Base-by-base conservation (phyloP, 225 moss, liverwort and hornwort genomes). In the Sphagnum contortum region DNA sequence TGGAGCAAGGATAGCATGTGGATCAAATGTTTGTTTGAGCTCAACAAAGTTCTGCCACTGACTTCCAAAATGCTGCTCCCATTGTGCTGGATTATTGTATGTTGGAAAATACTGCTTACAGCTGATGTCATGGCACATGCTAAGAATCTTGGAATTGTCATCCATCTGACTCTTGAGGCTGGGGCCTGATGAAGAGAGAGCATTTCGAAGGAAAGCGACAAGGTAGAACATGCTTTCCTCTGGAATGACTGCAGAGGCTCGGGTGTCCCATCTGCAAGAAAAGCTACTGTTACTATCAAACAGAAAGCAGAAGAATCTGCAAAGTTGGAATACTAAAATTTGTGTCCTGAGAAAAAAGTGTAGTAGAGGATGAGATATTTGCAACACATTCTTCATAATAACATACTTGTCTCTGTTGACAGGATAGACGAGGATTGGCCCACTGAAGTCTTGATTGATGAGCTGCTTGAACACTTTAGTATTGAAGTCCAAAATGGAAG, bases 201-300 rank as follows among this genome's bases (percentile, higher is more conserved):
- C 77, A 29, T 75, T 72, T 62, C 77, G 71, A 12, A 79, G 67
- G 57, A 81, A 77, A 0, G 77, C 64, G 8, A 88, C 88, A 65
- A 82, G 75, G 76, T 84, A 90, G 68, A 90, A 90, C 1, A 82
- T 60, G 3, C 82, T 77, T 6, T 82, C 76, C 59, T 80, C 80
- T 0, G 76, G 84, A 48, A 80, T 53, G 3, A 64, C 64, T 4
- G 82, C 84, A 8, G 84, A 79, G 12, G 79, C 60, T 66, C 71
- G 69, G 1, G 5, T 59, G 53, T 90, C 84, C 87, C 87, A 90
- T 55, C 89, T 89, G 66, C 47, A 65, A 11, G 65, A 46, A 47
- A 62, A 3, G 44, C 47, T 48, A 52, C 52, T 29, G 52, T 52
- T 52, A 52, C 7, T 52, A 52, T 52, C 52, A 52, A n/a, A 29